Evolutionary conservation across 768 basidiomycete species (phyloP).

Genomic region (Termitomyces sp.): DNA sequence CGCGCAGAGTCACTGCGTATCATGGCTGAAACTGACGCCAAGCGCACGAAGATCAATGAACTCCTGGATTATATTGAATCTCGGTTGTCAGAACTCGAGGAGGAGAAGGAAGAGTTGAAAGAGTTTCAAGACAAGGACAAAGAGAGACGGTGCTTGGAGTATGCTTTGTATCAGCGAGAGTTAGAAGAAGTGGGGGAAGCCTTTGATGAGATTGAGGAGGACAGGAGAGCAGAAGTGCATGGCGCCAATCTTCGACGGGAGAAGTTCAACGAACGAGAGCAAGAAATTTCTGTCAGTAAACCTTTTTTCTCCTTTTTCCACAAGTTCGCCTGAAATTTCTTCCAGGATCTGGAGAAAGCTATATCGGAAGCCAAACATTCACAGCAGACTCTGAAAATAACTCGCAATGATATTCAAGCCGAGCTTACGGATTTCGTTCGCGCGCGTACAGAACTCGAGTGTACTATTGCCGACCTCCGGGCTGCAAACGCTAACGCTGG

Average conservation of each 20-base stretch:
- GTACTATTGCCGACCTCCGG: constrained; percentile 72
- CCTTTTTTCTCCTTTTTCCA: background rate
- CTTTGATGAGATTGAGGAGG: constrained; percentile 80
- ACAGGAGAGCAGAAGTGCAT: constrained; percentile 77
- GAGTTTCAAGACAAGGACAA: constrained; percentile 96
- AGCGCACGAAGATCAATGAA: constrained; percentile 87
- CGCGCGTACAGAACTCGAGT: constrained; percentile 81
- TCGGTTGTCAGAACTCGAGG: constrained; percentile 85
- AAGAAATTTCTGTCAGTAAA: constrained; percentile 67
- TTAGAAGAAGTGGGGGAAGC: constrained; percentile 83
- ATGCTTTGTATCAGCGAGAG: constrained; percentile 89
- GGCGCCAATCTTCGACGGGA: constrained; percentile 77
- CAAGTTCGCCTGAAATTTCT: background rate
- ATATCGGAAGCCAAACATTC: constrained; percentile 67
- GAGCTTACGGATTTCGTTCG: constrained; percentile 88
- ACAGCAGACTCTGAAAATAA: constrained; percentile 62
- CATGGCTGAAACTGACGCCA: constrained; percentile 94
- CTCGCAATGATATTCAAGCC: constrained; percentile 68
- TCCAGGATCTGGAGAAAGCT: constrained; percentile 65
- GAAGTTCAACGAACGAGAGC: constrained; percentile 79
- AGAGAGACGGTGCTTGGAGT: constrained; percentile 90
- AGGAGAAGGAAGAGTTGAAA: constrained; percentile 96
- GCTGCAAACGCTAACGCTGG: constrained; percentile 59
- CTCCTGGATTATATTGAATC: constrained; percentile 88
- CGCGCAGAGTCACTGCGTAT: constrained; percentile 89